These are phyloP conservation scores for Chalciporus sphaerocephalus DNA, from an alignment of 768 basidiomycete species.

Conservation along the genomic window DNA sequence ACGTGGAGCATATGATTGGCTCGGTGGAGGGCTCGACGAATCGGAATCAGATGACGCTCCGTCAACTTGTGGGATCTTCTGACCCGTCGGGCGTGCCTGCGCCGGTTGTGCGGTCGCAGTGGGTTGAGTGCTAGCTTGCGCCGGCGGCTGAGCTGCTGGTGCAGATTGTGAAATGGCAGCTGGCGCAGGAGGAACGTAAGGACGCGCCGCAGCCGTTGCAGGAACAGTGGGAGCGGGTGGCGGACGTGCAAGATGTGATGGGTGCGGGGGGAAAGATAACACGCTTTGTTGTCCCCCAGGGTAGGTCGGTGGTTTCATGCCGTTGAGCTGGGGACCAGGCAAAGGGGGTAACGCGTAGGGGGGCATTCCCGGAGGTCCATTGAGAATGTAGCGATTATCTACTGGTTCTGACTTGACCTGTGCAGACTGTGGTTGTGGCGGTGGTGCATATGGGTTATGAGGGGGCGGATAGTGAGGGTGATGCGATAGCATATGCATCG, in stretches of 20 bases:
- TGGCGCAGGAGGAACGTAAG: constrained; percentile 20
- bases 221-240: too few species aligned
- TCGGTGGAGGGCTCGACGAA: constrained; percentile 65
- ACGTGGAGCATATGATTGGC: constrained; percentile 59
- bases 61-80: constrained; percentile 71
- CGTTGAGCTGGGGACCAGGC: constrained; percentile 61
- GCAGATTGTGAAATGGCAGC: constrained; percentile 22
- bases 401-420: constrained; percentile 72
- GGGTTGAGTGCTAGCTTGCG: constrained; percentile 11
- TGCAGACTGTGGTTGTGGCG: constrained; percentile 33
- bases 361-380: constrained; percentile 36
- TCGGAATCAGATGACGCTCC: constrained; percentile 73
- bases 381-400: constrained; percentile 64
- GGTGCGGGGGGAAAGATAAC: constrained; percentile 46
- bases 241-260: constrained; percentile 25
- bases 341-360: constrained; percentile 57
- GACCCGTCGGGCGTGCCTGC: constrained; percentile 21
- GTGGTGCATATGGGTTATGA: constrained; percentile 49
- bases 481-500: constrained; percentile 54
- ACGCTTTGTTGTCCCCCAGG: constrained; percentile 58
- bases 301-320: constrained; percentile 46
- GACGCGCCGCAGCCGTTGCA: constrained; percentile 17
- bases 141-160: constrained; percentile 13
- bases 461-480: constrained; percentile 52
- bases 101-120: constrained; percentile 14